Evolutionary conservation across 352 stramenopile species (phyloP), one percentile per base, ranked within the genome.

Genomic region (Phytophthora colocasiae): DNA sequence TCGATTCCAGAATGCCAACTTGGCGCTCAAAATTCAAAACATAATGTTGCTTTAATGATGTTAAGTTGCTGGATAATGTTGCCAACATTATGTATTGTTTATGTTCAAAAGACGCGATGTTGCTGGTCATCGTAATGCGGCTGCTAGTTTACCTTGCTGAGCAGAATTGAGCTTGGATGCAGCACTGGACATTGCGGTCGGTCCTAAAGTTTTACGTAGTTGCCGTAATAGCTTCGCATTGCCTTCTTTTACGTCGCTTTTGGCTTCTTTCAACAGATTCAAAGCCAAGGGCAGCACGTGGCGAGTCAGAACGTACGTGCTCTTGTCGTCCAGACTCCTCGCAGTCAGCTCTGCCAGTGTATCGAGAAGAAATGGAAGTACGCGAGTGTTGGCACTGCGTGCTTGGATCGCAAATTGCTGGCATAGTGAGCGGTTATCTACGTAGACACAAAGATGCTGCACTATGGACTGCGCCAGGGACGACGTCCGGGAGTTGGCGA

Each of bases 241-340:
- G 0, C 79, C 80, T 27, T 92, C 80, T 52, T 83, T 85, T n/a
- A 91, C 77, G 41, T 89, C 74, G 34, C 71, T 92, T 51, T 92
- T 92, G 48, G 70, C 81, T 58, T 95, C 87, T 64, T 91, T 92
- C 8, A 95, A 61, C 17, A 91, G 59, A 38, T 90, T 77, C 0
- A 95, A 45, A 12, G 84, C 76, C n/a, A 95, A 60, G 4, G 87
- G 87, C 0, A 93, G 63, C 29, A 93, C 83, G 47, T 92, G 84
- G 15, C 86, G 49, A 15, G 69, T 89, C 0, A 93, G 63, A 1
- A 80, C 80, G 53, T 74, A 84, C 32, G 82, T 80, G 34, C 44
- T 83, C 63, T 81, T 91, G 27, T 88, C 80, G 26, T 92, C 82
- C 10, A 43, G 19, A 6, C 56, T 61, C 11, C 43, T 41, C 1